A percentile compares a stretch with the other conserved stretches of the same genome.
Conservation (phyloP, 768 basidiomycete genomes). For the Lactarius indigo region DNA sequence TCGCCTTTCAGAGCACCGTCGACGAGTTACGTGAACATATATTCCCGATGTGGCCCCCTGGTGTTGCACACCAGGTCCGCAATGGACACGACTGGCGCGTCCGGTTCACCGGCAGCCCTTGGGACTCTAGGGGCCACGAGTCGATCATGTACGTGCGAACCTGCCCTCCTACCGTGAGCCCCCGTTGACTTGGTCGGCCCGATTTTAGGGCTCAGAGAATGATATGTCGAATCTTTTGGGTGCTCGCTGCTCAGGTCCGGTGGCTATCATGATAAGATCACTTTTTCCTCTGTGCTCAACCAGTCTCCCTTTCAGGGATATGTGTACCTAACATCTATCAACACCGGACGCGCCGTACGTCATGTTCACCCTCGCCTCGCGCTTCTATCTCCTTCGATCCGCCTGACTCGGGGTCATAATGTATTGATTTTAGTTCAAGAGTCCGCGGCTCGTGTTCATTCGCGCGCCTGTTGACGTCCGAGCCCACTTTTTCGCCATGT, state of each 20-base stretch:
- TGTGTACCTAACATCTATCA: constrained; percentile 54
- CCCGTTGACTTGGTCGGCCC: neutral
- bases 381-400: neutral
- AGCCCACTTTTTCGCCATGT: constrained; percentile 61
- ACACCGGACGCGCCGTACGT: constrained; percentile 51
- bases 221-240: constrained; percentile 54
- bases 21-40: constrained; percentile 57
- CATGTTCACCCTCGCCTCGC: constrained; percentile 24
- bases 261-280: constrained; percentile 20
- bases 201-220: constrained; percentile 52
- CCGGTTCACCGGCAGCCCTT: constrained; percentile 64
- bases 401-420: constrained; percentile 6
- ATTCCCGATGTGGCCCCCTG: constrained; percentile 65
- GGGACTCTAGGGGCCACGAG: constrained; percentile 57
- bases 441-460: constrained; percentile 67
- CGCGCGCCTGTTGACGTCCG: constrained; percentile 45
- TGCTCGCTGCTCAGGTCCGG: constrained; percentile 57
- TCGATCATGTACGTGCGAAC: constrained; percentile 44
- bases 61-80: constrained; percentile 47
- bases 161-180: neutral
- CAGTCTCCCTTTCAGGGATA: constrained; percentile 51
- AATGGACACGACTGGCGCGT: constrained; percentile 53
- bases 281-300: constrained; percentile 14
- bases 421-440: constrained; percentile 33
- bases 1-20: constrained; percentile 50